A percentile compares a stretch with the other conserved stretches of the same genome.
These are phyloP conservation scores for Ligustrum vulgare DNA, from an alignment of 257 asterid species.

Conservation along the genomic window DNA sequence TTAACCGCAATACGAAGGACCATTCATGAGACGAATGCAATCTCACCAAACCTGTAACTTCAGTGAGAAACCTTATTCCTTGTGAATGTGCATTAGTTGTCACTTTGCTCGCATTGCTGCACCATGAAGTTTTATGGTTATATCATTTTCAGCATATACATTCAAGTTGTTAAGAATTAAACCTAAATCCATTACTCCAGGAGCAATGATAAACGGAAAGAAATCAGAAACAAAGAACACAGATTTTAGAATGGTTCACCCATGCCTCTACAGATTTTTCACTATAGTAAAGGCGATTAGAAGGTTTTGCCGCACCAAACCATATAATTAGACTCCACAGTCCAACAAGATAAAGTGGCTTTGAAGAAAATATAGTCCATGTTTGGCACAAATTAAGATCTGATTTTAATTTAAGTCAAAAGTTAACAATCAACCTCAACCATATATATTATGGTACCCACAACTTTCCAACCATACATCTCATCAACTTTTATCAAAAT, in stretches of 20 bases:
- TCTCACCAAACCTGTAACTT: conserved; percentile 56
- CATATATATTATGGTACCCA: no score
- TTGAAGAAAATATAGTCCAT: not conserved
- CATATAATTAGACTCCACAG: not conserved
- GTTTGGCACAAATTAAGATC: no score
- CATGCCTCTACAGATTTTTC: not conserved
- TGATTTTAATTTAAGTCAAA: no score
- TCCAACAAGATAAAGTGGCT: not conserved
- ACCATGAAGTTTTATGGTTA: conserved; percentile 11
- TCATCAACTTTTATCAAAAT: no score
- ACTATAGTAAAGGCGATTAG: not conserved
- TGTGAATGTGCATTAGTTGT: conserved; percentile 81
- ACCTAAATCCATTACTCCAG: not conserved
- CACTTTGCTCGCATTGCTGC: conserved; percentile 82
- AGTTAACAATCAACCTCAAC: no score
- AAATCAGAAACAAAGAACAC: not conserved
- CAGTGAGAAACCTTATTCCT: conserved; percentile 81
- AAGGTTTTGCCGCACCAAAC: not conserved
- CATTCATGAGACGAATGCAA: not conserved
- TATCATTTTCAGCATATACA: conserved; percentile 7
- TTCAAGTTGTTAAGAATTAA: not conserved
- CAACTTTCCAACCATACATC: no score
- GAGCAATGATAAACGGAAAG: not conserved
- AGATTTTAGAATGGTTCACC: not conserved
- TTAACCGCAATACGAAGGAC: conserved; percentile 12